Evolutionary conservation across 352 stramenopile species (phyloP), one percentile per base, ranked within the genome.

Genomic region (Pythium periplocum): DNA sequence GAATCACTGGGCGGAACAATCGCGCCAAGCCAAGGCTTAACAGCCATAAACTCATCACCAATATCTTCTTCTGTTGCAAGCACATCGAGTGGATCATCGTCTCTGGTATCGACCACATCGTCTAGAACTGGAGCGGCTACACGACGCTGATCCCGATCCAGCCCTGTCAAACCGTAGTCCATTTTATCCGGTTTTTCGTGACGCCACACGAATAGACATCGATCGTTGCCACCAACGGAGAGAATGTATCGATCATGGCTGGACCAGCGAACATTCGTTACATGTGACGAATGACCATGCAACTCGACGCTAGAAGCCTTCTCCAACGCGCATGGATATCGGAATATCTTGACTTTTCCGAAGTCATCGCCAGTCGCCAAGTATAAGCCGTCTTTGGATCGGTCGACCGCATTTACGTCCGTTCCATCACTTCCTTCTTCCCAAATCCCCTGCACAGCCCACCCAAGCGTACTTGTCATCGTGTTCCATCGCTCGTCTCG

Each of bases 401-500:
- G 69, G 51, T 87, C 76, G 1, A 91, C 68, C 4, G 76, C 57
- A 43, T 95, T 96, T 12, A 96, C 67, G 55, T 96, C 87, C 0
- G 78, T 94, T 10, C 83, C 84, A 52, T 94, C 84, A 26, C 67
- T 84, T 38, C 74, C 60, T 46, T 73, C 58, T 50, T 87, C 78
- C 83, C 83, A 93, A 30, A 93, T 92, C 11, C 95, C 95, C 62
- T 98, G 93, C 4, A 96, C 89, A 3, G 77, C 61, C 94, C 94
- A 98, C 1, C 75, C 72, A 9, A 97, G 71, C 0, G 87, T 85
- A 35, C 74, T 85, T 3, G 88, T 97, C 61, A 95, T 80, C 3
- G 89, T 96, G 48, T 94, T 64, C 93, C 93, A 98, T 35, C 76
- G 62, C 8, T 93, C 79, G 56, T 98, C 91, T 26, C 87, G 80